Percentiles rank a stretch among this genome's conserved stretches.
Conservation (phyloP, 2,329 filamentous ascomycete species). For the Trichothecium roseum region DNA sequence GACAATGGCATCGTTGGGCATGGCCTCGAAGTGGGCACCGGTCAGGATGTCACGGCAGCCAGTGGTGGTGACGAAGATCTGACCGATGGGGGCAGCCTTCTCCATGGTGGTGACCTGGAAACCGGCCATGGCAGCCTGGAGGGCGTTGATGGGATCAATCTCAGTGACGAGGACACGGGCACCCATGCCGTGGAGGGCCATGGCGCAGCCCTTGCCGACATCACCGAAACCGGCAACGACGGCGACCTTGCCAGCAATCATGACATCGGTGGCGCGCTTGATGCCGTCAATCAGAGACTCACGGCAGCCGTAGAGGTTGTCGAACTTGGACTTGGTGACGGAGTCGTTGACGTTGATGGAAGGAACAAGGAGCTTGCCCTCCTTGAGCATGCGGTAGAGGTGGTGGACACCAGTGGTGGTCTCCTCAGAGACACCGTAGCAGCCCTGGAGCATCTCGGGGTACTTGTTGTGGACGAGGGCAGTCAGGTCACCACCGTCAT, state of each 20-base stretch:
- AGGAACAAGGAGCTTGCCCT: conserved; percentile 78
- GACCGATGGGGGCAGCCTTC: conserved; percentile 76
- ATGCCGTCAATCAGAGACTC: conserved; percentile 98
- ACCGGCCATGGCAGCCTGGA: conserved; percentile 95
- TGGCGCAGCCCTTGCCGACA: conserved; percentile 96
- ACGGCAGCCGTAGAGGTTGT: conserved; percentile 99
- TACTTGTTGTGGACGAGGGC: conserved; percentile 96
- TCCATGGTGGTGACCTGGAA: conserved; percentile 98
- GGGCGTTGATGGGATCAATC: conserved; percentile 98
- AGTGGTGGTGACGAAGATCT: conserved; percentile 99
- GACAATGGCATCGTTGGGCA: conserved; percentile 97
- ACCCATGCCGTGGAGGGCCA: conserved; percentile 95
- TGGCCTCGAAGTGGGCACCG: conserved; percentile 83
- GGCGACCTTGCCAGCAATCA: conserved; percentile 98
- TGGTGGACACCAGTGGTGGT: conserved; percentile 99
- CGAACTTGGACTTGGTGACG: conserved; percentile 99
- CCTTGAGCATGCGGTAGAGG: conserved; percentile 96
- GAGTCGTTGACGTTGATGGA: conserved; percentile 99
- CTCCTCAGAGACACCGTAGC: conserved; percentile 98
- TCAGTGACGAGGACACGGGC: conserved; percentile 93
- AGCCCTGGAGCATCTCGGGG: conserved; percentile 95
- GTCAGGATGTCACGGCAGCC: conserved; percentile 97
- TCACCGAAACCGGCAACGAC: conserved; percentile 98
- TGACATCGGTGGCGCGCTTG: conserved; percentile 99
- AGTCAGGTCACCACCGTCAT: conserved; percentile 96